phyloP scores from a whole-genome alignment of 305 asterid species.

The Fraxinus ornus region DNA sequence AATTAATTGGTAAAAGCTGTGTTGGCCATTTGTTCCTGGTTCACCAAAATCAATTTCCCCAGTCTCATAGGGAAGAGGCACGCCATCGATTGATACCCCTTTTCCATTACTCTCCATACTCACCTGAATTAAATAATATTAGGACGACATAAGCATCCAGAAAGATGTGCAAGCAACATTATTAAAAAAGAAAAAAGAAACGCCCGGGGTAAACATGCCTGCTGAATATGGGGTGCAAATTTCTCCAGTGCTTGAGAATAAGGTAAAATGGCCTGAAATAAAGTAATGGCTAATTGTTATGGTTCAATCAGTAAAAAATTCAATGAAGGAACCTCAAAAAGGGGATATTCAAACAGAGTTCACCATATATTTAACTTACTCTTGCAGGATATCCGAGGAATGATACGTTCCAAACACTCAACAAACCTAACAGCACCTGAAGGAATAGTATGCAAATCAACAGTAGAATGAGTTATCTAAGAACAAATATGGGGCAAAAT shows the following conservation, averaged over 20 bases:
- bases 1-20: conserved; percentile 99
- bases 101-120: conserved; percentile 99
- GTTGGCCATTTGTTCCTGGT: conserved; percentile 99
- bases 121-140: conserved; percentile 50
- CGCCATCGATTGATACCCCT: conserved; percentile 95
- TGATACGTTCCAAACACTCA: conserved; percentile 97
- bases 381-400: conserved; percentile 96
- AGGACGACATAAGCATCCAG: conserved; percentile 7
- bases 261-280: conserved; percentile 90
- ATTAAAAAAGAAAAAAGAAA: conserved; percentile 11
- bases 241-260: conserved; percentile 97
- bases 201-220: conserved; percentile 47
- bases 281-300: conserved; percentile 22
- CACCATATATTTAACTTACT: conserved; percentile 52
- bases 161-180: conserved; percentile 23
- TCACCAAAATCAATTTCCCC: conserved; percentile 99
- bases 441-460: conserved; percentile 23
- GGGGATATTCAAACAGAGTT: conserved; percentile 18
- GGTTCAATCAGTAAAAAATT: conserved; percentile 9
- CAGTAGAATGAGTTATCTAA: conserved; percentile 19
- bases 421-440: conserved; percentile 89
- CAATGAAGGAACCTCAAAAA: background rate
- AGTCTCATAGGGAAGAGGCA: conserved; percentile 81
- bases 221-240: conserved; percentile 96
- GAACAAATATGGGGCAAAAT: conserved; percentile 11